Evolutionary conservation across 2,329 filamentous ascomycete species (phyloP).

Genomic region (Pseudophaeomoniella oleicola): DNA sequence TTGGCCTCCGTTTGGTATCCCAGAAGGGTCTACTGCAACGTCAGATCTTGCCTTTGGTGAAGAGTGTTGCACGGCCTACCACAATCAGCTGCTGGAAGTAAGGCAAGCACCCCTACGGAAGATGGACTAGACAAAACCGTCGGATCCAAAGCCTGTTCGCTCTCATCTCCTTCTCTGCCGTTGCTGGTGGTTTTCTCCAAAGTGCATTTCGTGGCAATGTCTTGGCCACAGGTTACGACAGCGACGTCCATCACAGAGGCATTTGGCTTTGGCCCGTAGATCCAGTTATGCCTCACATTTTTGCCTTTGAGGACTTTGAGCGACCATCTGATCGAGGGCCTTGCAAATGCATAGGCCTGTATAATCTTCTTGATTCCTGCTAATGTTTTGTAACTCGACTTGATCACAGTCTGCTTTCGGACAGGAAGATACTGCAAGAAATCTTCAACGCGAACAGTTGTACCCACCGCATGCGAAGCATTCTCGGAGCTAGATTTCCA

Average conservation of each 20-base stretch:
- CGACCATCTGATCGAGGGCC: slow-evolving; percentile 40
- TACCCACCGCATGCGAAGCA: slow-evolving; percentile 43
- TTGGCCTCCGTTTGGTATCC: slow-evolving; percentile 22
- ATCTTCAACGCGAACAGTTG: slow-evolving; percentile 40
- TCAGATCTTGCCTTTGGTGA: no score
- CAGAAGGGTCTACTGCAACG: slow-evolving; percentile 21
- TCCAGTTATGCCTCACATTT: slow-evolving; percentile 46
- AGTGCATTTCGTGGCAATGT: slow-evolving; percentile 36
- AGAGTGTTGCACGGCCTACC: slow-evolving; percentile 1
- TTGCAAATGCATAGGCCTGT: slow-evolving; percentile 45
- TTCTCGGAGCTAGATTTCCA: slow-evolving; percentile 13
- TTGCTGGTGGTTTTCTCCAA: slow-evolving; percentile 8
- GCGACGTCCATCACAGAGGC: slow-evolving; percentile 37
- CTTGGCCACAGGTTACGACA: slow-evolving; percentile 39
- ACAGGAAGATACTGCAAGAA: slow-evolving; percentile 47
- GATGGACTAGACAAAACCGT: no score
- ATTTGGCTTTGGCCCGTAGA: slow-evolving; percentile 38
- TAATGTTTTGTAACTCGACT: slow-evolving; percentile 33
- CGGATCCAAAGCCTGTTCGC: no score
- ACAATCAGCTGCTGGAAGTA: slow-evolving; percentile 8
- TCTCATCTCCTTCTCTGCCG: no score
- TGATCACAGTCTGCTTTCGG: slow-evolving; percentile 39
- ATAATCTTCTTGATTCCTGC: slow-evolving; percentile 37
- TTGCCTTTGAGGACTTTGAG: slow-evolving; percentile 43
- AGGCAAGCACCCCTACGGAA: no score